Conservation (phyloP, 192 early-diverging fungal genomes). For the Jimgerdemannia flammicorona region DNA sequence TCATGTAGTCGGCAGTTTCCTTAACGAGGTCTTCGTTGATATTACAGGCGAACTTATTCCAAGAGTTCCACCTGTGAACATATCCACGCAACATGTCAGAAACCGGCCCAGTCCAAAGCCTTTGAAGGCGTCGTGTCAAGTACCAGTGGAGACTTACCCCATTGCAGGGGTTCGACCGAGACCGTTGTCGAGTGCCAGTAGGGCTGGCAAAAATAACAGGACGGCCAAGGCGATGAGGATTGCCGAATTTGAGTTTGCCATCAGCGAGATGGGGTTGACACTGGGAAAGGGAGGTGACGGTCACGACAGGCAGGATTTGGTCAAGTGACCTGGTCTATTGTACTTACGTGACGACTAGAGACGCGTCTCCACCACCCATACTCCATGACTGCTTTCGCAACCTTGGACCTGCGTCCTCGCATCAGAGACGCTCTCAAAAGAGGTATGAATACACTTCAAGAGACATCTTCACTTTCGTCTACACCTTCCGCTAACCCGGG, state of each 20-base stretch:
- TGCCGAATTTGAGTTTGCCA: neutral
- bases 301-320: no score
- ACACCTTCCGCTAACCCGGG: neutral
- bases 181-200: neutral
- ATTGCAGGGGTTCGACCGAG: neutral
- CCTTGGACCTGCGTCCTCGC: neutral
- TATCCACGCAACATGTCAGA: neutral
- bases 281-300: neutral
- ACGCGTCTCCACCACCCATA: no score
- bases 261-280: neutral
- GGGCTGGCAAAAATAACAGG: neutral
- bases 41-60: conserved; percentile 49
- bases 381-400: neutral
- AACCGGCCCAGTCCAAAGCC: neutral
- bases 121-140: no score
- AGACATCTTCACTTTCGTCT: neutral
- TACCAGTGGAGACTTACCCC: neutral
- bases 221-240: neutral
- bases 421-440: neutral
- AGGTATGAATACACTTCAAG: neutral
- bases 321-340: no score
- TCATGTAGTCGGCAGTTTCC: conserved; percentile 45
- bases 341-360: no score
- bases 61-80: conserved; percentile 45
- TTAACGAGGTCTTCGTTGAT: conserved; percentile 47